A percentile compares a stretch with the other conserved stretches of the same genome.
Evolutionary conservation across 805 yeast genomes (phyloP).

Genomic region (Candida berthetii): DNA sequence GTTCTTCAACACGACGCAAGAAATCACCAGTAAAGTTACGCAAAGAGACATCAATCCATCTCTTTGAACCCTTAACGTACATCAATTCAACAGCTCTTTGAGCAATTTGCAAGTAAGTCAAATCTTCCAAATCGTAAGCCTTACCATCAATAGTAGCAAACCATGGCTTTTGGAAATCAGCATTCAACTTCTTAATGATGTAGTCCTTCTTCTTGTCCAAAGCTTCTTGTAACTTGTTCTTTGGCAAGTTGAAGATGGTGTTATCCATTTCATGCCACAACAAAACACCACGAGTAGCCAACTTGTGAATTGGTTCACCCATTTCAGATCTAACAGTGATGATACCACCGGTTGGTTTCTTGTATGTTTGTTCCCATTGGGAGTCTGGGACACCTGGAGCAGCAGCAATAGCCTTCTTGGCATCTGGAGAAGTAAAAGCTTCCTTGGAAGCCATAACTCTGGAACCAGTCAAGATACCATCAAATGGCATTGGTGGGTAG

Average conservation of each 20-base stretch:
- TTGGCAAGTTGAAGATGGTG: constrained; percentile 86
- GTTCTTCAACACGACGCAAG: constrained; percentile 94
- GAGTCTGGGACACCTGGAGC: constrained; percentile 87
- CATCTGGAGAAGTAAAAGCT: constrained; percentile 89
- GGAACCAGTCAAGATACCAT: constrained; percentile 93
- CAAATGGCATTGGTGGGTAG: constrained; percentile 98
- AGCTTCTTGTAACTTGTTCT: constrained; percentile 78
- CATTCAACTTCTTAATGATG: constrained; percentile 79
- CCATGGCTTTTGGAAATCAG: constrained; percentile 98
- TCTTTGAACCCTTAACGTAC: constrained; percentile 67
- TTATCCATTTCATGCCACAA: constrained; percentile 98
- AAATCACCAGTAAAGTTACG: constrained; percentile 83
- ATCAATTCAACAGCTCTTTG: constrained; percentile 81
- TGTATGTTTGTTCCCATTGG: constrained; percentile 92
- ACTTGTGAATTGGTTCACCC: constrained; percentile 99
- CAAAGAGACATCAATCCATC: constrained; percentile 87
- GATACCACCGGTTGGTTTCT: constrained; percentile 95
- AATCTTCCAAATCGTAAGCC: constrained; percentile 86
- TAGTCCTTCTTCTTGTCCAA: constrained; percentile 78
- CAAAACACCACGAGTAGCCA: constrained; percentile 96
- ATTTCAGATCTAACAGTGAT: constrained; percentile 95
- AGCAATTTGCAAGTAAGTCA: constrained; percentile 93
- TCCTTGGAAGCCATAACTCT: constrained; percentile 98
- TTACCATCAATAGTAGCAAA: constrained; percentile 70
- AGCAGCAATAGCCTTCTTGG: constrained; percentile 84